These are phyloP conservation scores for Talaromyces sp. DNA, from an alignment of 2,329 filamentous ascomycete species.

Conservation along the genomic window DNA sequence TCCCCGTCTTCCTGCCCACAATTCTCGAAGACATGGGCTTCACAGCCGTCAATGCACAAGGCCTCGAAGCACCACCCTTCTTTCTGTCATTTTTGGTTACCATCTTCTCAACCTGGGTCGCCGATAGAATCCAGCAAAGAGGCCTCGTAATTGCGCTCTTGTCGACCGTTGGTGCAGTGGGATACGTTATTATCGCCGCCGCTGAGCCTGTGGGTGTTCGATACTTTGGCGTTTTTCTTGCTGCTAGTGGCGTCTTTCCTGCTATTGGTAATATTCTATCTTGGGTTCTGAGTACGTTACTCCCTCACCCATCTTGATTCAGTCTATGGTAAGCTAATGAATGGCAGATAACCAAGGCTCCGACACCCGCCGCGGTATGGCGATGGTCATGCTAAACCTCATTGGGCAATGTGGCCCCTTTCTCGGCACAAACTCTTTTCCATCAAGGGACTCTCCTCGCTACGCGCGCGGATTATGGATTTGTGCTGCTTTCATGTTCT, in stretches of 20 bases:
- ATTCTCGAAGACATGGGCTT: slow-evolving; percentile 68
- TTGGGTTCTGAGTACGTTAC: slow-evolving; percentile 57
- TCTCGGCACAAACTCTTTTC: slow-evolving; percentile 64
- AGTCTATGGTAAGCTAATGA: neutral
- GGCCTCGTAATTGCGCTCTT: slow-evolving; percentile 59
- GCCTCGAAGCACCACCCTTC: slow-evolving; percentile 69
- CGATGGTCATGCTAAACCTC: slow-evolving; percentile 66
- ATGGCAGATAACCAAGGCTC: slow-evolving; percentile 63
- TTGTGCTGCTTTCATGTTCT: slow-evolving; percentile 62
- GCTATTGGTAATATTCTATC: slow-evolving; percentile 69
- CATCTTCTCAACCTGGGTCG: slow-evolving; percentile 60
- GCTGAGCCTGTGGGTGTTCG: slow-evolving; percentile 50
- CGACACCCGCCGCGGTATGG: slow-evolving; percentile 65
- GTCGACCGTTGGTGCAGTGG: slow-evolving; percentile 58
- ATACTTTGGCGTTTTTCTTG: slow-evolving; percentile 56
- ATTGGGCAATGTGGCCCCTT: slow-evolving; percentile 66
- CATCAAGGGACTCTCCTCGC: slow-evolving; percentile 47
- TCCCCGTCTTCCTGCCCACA: slow-evolving; percentile 64
- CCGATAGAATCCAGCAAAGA: slow-evolving; percentile 65
- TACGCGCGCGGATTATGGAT: slow-evolving; percentile 58
- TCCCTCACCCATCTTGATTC: neutral
- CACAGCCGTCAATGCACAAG: slow-evolving; percentile 65
- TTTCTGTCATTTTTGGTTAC: slow-evolving; percentile 65
- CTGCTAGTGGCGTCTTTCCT: slow-evolving; percentile 64
- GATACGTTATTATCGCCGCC: slow-evolving; percentile 65